Conservation (phyloP, 2,329 filamentous ascomycete species). For the Nigrograna mackinnonii region DNA sequence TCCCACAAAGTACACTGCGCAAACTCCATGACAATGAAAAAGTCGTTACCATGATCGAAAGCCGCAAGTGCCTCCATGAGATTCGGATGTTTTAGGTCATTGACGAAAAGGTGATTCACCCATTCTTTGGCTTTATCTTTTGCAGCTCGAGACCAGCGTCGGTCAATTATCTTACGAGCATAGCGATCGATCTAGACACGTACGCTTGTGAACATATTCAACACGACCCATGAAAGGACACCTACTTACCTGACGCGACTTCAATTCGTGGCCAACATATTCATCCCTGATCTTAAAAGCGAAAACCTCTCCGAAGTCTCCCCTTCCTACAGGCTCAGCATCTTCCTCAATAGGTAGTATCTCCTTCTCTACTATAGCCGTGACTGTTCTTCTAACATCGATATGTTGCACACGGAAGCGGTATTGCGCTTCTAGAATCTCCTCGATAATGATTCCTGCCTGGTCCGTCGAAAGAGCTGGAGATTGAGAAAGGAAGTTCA, state of each 20-base stretch:
- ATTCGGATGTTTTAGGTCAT: not conserved
- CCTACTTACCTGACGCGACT: not conserved
- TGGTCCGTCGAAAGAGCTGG: not conserved
- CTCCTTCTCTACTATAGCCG: not conserved
- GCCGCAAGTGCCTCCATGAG: constrained; percentile 4
- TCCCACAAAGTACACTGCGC: constrained; percentile 1
- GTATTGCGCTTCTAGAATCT: not conserved
- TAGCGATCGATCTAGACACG: not conserved
- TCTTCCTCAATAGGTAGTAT: constrained; percentile 1
- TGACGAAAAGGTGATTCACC: constrained; percentile 2
- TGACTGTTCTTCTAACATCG: not conserved
- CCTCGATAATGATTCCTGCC: not conserved
- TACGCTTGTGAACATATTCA: not conserved
- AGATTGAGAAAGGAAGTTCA: not conserved
- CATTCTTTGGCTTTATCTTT: not conserved
- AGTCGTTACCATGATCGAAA: constrained; percentile 1
- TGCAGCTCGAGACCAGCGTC: not conserved
- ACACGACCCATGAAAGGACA: not conserved
- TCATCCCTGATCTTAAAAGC: not conserved
- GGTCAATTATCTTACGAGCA: not conserved
- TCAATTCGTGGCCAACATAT: not conserved
- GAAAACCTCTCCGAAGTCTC: constrained; percentile 4
- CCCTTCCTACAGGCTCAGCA: not conserved
- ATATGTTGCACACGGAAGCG: not conserved
- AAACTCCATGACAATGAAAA: constrained; percentile 1